These are phyloP conservation scores for Zygosaccharomyces kombuchaensis DNA, from an alignment of 805 yeast genomes.

Conservation along the genomic window DNA sequence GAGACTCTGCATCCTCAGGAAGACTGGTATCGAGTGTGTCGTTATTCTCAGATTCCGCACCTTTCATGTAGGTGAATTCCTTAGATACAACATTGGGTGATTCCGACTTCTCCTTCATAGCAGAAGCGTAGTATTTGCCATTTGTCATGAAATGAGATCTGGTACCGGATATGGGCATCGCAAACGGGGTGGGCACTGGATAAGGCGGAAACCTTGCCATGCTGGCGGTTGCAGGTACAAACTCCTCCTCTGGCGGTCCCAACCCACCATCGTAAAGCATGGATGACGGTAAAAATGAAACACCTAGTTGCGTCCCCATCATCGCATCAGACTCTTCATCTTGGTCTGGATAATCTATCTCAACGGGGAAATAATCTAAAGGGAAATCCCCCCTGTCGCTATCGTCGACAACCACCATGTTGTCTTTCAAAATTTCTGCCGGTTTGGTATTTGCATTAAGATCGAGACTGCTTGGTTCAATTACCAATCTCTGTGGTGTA, in stretches of 20 bases:
- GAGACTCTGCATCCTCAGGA: constrained; percentile 1
- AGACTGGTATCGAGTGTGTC: constrained; percentile 1
- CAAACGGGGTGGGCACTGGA: constrained; percentile 16
- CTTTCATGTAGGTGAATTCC: constrained; percentile 10
- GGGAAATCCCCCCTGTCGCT: constrained; percentile 64
- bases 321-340: constrained; percentile 14
- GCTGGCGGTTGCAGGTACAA: constrained; percentile 15
- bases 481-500: constrained; percentile 19
- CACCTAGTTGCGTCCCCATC: constrained; percentile 8
- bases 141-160: constrained; percentile 25
- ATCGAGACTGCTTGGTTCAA: constrained; percentile 16
- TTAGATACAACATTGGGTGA: constrained; percentile 10
- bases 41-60: constrained; percentile 8
- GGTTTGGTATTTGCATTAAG: constrained; percentile 4
- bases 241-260: constrained; percentile 14
- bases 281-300: constrained; percentile 8
- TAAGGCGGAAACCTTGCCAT: constrained; percentile 14
- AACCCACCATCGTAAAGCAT: constrained; percentile 9
- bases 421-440: constrained; percentile 7
- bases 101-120: constrained; percentile 9
- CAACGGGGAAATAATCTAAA: constrained; percentile 56
- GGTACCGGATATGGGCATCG: constrained; percentile 21
- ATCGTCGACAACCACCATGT: constrained; percentile 9
- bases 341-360: constrained; percentile 35
- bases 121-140: constrained; percentile 22